Base-by-base conservation (phyloP, 768 basidiomycete species). In the Phylloporus scabripes region DNA sequence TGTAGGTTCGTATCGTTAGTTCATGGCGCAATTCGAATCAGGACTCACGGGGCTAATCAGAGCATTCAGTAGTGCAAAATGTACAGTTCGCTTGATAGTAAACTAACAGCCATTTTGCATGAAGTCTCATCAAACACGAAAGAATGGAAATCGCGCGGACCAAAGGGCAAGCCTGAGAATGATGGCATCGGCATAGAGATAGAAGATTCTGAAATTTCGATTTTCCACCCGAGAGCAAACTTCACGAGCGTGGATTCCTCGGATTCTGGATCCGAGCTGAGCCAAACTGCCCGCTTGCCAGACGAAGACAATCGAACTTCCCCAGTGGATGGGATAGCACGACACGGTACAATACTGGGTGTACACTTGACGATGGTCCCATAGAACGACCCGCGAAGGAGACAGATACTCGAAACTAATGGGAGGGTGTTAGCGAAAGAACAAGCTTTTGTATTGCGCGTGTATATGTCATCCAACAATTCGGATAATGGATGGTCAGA, bases 31-130 rank as follows among this genome's bases (percentile, higher is more conserved):
- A 28, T 28, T 28, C 26, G 9, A 28, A 10, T 28, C 26, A 28
- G 26, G 8, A 28, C 26, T 8, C 8, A 28, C 26, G 7, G 7
- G 24, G 24, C 26, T 28, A 28, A 28, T 34, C 37, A 12, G 11
- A 38, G 36, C 37, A 38, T 21, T 20, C 20, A 38, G 18, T 38
- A 38, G 20, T 38, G 37, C 18, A 38, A 38, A 20, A 38, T 20
- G 37, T 21, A 38, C 37, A 38, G 37, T 38, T 38, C 37, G 11
- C 37, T 20, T 9, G 37, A 78, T 33, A 74, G 71, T 12, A 82
- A 61, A 9, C 73, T 75, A 12, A 81, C 60, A 56, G 69, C 76
- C 28, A 83, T 65, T 26, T 72, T 68, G 28, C 82, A 80, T 2
- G 72, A 73, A 20, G 21, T 20, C 18, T 20, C 37, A 12, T 38